phyloP scores from a whole-genome alignment of 306 rosid species.

The Canavalia gladiata region DNA sequence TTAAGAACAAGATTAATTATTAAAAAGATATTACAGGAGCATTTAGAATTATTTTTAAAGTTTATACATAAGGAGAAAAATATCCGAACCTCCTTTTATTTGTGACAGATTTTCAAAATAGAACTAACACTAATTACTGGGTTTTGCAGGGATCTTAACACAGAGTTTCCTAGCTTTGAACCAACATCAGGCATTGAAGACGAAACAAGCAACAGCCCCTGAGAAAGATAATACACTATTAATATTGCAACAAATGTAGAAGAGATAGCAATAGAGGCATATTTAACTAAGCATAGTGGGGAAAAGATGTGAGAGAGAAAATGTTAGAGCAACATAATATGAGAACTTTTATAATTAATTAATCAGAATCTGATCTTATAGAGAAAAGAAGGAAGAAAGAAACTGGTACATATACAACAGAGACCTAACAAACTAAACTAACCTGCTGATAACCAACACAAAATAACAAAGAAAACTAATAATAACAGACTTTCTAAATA shows the following conservation, averaged over 20 bases:
- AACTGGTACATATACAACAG: no score
- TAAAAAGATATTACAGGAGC: background rate
- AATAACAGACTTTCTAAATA: no score
- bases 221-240: slow-evolving; percentile 1
- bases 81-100: background rate
- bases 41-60: background rate
- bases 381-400: no score
- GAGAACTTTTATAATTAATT: no score
- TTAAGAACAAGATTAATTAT: background rate
- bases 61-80: background rate
- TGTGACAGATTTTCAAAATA: background rate
- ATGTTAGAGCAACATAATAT: no score
- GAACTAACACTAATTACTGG: background rate
- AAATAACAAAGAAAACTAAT: no score
- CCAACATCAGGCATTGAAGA: slow-evolving; percentile 43
- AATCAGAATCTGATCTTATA: no score
- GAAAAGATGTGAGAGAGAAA: no score
- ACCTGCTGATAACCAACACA: no score
- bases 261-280: background rate
- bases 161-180: slow-evolving; percentile 51
- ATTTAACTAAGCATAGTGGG: no score
- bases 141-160: slow-evolving; percentile 60
- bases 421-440: no score
- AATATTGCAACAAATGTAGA: background rate
- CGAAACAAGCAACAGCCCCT: background rate